A percentile compares a stretch with the other conserved stretches of the same genome.
These are phyloP conservation scores for Withania somnifera DNA, from an alignment of 305 asterid species.

Conservation along the genomic window DNA sequence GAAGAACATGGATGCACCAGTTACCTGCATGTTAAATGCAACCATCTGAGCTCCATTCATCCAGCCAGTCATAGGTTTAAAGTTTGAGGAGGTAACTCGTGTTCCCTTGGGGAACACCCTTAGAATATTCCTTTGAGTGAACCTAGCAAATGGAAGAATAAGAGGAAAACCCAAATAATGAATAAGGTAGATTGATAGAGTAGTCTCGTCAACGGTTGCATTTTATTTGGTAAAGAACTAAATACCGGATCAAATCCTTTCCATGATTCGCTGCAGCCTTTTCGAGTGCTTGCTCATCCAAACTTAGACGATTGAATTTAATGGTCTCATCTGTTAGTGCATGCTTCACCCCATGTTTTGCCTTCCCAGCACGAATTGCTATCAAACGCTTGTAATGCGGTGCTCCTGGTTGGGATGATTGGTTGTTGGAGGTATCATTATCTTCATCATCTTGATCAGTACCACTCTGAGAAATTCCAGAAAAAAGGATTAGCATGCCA, in stretches of 20 bases:
- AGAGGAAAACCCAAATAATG: neutral
- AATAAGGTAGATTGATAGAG: neutral
- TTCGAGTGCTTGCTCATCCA: slow-evolving; percentile 82
- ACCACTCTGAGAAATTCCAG: slow-evolving; percentile 35
- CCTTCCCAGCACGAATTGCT: slow-evolving; percentile 90
- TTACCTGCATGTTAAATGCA: slow-evolving; percentile 91
- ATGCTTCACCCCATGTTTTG: slow-evolving; percentile 56
- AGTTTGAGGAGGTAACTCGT: slow-evolving; percentile 83
- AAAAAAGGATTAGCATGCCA: neutral
- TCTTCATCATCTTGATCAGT: slow-evolving; percentile 44
- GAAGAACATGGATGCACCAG: neutral
- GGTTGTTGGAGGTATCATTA: slow-evolving; percentile 9
- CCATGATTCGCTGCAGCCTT: slow-evolving; percentile 62
- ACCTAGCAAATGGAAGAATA: slow-evolving; percentile 26
- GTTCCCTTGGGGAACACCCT: slow-evolving; percentile 89
- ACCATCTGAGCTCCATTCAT: slow-evolving; percentile 98
- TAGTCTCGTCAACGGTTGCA: neutral
- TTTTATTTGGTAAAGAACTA: neutral
- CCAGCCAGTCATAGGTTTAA: slow-evolving; percentile 67
- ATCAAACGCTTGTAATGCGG: slow-evolving; percentile 76
- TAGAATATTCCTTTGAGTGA: slow-evolving; percentile 68
- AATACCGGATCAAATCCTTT: slow-evolving; percentile 63
- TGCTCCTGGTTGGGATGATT: slow-evolving; percentile 27
- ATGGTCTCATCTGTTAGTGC: slow-evolving; percentile 31
- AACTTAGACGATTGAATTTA: slow-evolving; percentile 63